phyloP scores from a whole-genome alignment of 169 alveolate species.

The Cryptosporidium muris region DNA sequence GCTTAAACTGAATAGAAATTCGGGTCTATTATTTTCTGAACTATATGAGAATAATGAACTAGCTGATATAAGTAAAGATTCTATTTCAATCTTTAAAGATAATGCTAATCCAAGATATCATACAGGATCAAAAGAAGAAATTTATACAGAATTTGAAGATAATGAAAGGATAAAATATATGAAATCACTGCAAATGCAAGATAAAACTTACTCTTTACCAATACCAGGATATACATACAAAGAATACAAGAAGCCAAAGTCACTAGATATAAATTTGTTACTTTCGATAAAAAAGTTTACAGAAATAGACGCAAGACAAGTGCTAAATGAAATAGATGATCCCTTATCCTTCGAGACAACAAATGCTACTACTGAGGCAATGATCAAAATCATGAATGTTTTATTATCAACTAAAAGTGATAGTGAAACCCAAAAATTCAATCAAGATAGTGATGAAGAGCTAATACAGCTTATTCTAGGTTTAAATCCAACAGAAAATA shows the following conservation, averaged over 20 bases:
- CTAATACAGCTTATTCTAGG: conserved; percentile 40
- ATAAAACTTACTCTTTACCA: conserved; percentile 23
- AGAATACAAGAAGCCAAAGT: conserved; percentile 66
- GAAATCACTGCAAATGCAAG: background rate
- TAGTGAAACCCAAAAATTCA: background rate
- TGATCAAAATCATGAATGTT: conserved; percentile 7
- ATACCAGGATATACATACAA: conserved; percentile 59
- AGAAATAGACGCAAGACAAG: conserved; percentile 55
- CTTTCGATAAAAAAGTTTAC: conserved; percentile 55
- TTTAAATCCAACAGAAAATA: conserved; percentile 61
- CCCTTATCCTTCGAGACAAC: conserved; percentile 63
- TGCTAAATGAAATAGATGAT: conserved; percentile 45
- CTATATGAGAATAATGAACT: conserved; percentile 2
- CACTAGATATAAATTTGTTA: conserved; percentile 50
- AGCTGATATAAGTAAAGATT: background rate
- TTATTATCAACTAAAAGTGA: conserved; percentile 20
- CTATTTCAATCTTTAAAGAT: background rate
- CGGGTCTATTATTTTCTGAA: conserved; percentile 66
- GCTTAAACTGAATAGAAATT: conserved; percentile 30
- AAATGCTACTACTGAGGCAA: conserved; percentile 1
- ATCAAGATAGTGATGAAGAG: conserved; percentile 41
- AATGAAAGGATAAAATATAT: background rate
- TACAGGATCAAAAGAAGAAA: background rate
- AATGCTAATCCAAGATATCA: background rate
- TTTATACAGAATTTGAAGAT: background rate